Evolutionary conservation across 768 basidiomycete species (phyloP), one percentile per base, ranked within the genome.

Genomic region (Leccinum subgranulosum): DNA sequence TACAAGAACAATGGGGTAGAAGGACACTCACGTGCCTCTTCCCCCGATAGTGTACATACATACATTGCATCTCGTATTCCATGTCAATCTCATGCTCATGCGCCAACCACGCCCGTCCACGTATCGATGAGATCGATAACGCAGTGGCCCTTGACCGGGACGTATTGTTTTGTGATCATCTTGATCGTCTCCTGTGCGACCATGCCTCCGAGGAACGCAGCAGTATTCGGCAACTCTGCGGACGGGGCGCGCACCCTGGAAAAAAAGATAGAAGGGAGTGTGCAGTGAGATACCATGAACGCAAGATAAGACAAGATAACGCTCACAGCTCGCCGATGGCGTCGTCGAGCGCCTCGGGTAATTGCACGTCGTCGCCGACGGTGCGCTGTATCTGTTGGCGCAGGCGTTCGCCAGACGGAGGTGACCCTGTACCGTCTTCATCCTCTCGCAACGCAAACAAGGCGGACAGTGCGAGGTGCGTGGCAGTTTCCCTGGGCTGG

Each of bases 141-240:
- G 64, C 89, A 91, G 62, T 87, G 88, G 14, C 92, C 91, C 59
- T 88, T 84, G 60, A 96, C 81, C 8, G 97, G 95, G 14, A 95
- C 81, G 69, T 99, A 99, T 73, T 99, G 97, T 66, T 85, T 86
- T 56, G 96, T 99, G 66, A 96, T 88, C 75, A 98, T 81, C 81
- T 99, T 98, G 80, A 98, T 98, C 6, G 87, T 86, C 69, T 99
- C 97, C 65, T 99, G 97, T 25, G 95, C 94, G 19, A 98, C 88
- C 34, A 98, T 73, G 3, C 97, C 97, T 1, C 97, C 97, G 1
- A 98, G 77, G 66, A 98, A 85, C 2, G 95, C 95, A 0, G 96
- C 92, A 2, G 87, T 94, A 62, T 94, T 98, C 6, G 96, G 96
- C 3, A 98, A 75, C 65, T 96, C 93, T 3, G 92, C 87, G 0